Evolutionary conservation across 2,329 filamentous ascomycete species (phyloP).

Genomic region (Rhynchosporium graminicola): DNA sequence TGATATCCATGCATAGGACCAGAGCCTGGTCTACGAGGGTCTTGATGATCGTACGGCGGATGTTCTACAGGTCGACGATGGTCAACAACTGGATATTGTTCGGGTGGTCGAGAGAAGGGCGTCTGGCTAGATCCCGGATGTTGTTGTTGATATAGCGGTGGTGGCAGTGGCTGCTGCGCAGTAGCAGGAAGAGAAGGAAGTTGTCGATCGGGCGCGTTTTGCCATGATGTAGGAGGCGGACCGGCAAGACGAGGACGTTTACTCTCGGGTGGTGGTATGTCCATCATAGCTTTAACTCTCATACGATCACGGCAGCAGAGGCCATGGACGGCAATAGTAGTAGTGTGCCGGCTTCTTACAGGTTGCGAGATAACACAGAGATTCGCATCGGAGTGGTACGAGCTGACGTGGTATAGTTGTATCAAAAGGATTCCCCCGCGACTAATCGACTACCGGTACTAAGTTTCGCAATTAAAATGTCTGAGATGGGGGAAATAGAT

Average conservation of each 20-base stretch:
- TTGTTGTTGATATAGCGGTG: conserved; percentile 30
- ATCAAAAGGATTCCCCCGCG: conserved; percentile 29
- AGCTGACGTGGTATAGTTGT: conserved; percentile 35
- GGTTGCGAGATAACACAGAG: conserved; percentile 37
- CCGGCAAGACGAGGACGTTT: conserved; percentile 60
- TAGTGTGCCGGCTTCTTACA: conserved; percentile 40
- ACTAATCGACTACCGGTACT: conserved; percentile 15
- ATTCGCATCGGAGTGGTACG: conserved; percentile 35
- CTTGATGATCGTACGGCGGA: conserved; percentile 54
- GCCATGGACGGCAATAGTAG: conserved; percentile 42
- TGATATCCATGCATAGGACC: conserved; percentile 37
- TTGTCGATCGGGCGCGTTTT: conserved; percentile 48
- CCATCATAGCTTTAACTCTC: conserved; percentile 51
- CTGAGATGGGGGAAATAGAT: conserved; percentile 22
- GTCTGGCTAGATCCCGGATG: conserved; percentile 25
- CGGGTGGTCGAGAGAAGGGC: conserved; percentile 37
- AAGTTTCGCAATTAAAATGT: conserved; percentile 22
- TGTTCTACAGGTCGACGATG: conserved; percentile 56
- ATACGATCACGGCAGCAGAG: conserved; percentile 39
- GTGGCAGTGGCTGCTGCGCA: conserved; percentile 33
- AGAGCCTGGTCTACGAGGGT: conserved; percentile 35
- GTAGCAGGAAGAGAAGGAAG: conserved; percentile 40
- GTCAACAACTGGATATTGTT: conserved; percentile 42
- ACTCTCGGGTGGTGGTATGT: conserved; percentile 61
- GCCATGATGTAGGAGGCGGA: conserved; percentile 45